Evolutionary conservation across 768 basidiomycete species (phyloP).

Genomic region (Leccinum rimulosum): DNA sequence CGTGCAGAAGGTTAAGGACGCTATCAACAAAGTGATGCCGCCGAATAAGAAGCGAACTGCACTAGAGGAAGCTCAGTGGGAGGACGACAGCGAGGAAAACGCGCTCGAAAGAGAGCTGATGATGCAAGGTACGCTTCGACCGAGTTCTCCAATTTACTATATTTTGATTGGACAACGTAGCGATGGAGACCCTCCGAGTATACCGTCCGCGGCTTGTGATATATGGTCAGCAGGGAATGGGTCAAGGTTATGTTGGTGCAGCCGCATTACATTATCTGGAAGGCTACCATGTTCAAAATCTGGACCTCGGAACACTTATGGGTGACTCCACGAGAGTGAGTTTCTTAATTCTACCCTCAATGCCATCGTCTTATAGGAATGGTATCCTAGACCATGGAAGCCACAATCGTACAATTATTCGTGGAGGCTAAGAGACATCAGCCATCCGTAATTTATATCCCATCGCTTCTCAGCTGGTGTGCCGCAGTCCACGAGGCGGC

Average conservation of each 20-base stretch:
- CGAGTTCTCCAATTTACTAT: background rate
- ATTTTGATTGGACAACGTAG: constrained; percentile 38
- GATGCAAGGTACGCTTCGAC: constrained; percentile 64
- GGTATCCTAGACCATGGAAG: constrained; percentile 70
- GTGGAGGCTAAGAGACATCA: constrained; percentile 96
- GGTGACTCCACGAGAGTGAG: constrained; percentile 86
- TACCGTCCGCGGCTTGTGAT: constrained; percentile 87
- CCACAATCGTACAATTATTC: constrained; percentile 92
- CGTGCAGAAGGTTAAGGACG: constrained; percentile 67
- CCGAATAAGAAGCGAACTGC: constrained; percentile 77
- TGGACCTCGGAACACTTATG: constrained; percentile 87
- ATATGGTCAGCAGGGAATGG: constrained; percentile 83
- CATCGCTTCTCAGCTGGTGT: constrained; percentile 84
- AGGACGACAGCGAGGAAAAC: constrained; percentile 78
- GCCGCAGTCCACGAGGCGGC: constrained; percentile 81
- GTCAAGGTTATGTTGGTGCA: constrained; percentile 85
- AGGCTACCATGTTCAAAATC: constrained; percentile 91
- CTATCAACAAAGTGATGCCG: constrained; percentile 76
- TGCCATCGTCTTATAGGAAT: constrained; percentile 1
- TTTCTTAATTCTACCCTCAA: constrained; percentile 3
- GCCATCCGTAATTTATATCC: constrained; percentile 94
- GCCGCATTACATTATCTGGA: constrained; percentile 93
- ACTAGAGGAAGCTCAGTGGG: constrained; percentile 93
- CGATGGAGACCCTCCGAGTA: constrained; percentile 87
- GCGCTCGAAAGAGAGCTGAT: constrained; percentile 86